Percentiles rank a stretch among this genome's conserved stretches.
Conservation (phyloP, 257 asterid genomes). For the Buddleja alternifolia region DNA sequence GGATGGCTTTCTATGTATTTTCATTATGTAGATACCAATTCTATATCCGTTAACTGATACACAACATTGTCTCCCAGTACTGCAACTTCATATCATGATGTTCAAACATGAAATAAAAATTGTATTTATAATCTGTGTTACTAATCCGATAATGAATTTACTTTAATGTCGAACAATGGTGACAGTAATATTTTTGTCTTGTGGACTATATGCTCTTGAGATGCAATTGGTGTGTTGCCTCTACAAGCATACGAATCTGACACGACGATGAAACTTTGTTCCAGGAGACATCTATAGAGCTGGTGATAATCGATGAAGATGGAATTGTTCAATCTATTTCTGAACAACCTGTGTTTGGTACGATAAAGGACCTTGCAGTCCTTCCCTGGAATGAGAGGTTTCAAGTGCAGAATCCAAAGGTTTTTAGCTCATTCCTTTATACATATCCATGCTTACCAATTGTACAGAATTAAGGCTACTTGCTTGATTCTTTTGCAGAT, state of each 20-base stretch:
- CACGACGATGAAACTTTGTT: conserved; percentile 31
- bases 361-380: conserved; percentile 82
- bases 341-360: conserved; percentile 94
- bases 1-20: no score
- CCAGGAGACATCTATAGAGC: conserved; percentile 92
- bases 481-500: conserved; percentile 51
- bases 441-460: conserved; percentile 20
- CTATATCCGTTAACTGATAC: neutral
- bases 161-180: neutral
- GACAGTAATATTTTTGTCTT: conserved; percentile 3
- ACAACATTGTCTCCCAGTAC: neutral
- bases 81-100: neutral
- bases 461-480: conserved; percentile 22
- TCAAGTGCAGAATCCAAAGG: conserved; percentile 68
- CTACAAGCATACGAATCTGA: conserved; percentile 16
- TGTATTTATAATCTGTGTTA: neutral
- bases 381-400: conserved; percentile 79
- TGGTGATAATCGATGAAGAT: conserved; percentile 77
- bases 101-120: neutral
- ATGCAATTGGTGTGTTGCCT: conserved; percentile 2
- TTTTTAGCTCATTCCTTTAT: conserved; percentile 34
- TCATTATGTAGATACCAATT: no score
- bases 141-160: neutral
- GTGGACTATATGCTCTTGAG: conserved; percentile 5
- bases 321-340: conserved; percentile 80